These are phyloP conservation scores for Spathaspora sp. DNA, from an alignment of 805 yeast genomes.

Conservation along the genomic window DNA sequence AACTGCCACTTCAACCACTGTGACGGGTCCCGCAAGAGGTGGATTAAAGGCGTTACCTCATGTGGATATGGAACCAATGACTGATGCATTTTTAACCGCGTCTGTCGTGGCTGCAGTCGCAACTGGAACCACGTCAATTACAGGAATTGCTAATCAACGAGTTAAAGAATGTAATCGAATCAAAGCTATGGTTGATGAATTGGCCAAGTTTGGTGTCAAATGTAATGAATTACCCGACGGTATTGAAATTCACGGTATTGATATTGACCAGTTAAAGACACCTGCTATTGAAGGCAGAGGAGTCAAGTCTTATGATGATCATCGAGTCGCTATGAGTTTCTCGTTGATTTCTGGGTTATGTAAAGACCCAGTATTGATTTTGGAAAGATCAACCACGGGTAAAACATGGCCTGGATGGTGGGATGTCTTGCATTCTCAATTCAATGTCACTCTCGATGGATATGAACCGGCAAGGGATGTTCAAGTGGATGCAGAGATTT, in stretches of 20 bases:
- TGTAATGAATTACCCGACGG: slow-evolving; percentile 91
- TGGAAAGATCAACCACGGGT: slow-evolving; percentile 89
- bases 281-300: slow-evolving; percentile 57
- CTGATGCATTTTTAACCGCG: slow-evolving; percentile 96
- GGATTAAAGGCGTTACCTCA: slow-evolving; percentile 61
- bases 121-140: slow-evolving; percentile 61
- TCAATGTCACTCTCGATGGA: slow-evolving; percentile 70
- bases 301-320: slow-evolving; percentile 85
- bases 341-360: slow-evolving; percentile 80
- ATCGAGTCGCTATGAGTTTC: slow-evolving; percentile 97
- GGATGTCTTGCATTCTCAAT: slow-evolving; percentile 77
- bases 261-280: slow-evolving; percentile 44
- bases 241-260: slow-evolving; percentile 75
- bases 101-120: slow-evolving; percentile 97
- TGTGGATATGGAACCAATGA: slow-evolving; percentile 99
- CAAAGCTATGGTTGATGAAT: slow-evolving; percentile 86
- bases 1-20: slow-evolving; percentile 83
- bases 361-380: slow-evolving; percentile 60
- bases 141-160: slow-evolving; percentile 96
- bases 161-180: slow-evolving; percentile 97
- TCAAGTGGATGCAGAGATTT: slow-evolving; percentile 5
- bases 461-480: slow-evolving; percentile 44
- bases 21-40: slow-evolving; percentile 80
- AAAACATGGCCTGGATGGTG: slow-evolving; percentile 99
- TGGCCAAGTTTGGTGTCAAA: slow-evolving; percentile 84